Percentiles rank a stretch among this genome's conserved stretches.
Evolutionary conservation across 768 basidiomycete genomes (phyloP).

Genomic region (Amanita thiersii): DNA sequence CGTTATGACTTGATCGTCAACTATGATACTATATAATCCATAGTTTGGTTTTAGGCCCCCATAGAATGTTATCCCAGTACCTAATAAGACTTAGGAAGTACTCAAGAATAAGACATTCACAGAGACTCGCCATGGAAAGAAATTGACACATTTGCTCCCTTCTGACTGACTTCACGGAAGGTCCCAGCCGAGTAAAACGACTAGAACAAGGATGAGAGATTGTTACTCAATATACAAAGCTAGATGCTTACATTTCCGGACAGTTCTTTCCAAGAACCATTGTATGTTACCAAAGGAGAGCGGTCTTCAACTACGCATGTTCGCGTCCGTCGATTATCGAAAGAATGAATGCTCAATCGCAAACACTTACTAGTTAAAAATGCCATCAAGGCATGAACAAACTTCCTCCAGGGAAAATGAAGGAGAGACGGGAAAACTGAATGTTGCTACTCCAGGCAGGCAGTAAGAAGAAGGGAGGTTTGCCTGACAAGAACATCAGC

Average conservation of each 20-base stretch:
- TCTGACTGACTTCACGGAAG: constrained; percentile 33
- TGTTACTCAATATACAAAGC: no score
- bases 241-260: no score
- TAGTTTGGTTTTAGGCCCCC: constrained; percentile 38
- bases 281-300: constrained; percentile 47
- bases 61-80: constrained; percentile 45
- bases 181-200: constrained; percentile 37
- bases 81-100: constrained; percentile 16
- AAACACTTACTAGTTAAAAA: no score
- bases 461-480: no score
- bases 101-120: neutral
- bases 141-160: constrained; percentile 42
- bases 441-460: no score
- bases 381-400: no score
- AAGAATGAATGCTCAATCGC: no score
- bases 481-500: no score
- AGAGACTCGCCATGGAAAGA: constrained; percentile 36
- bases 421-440: no score
- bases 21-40: constrained; percentile 34
- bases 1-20: constrained; percentile 32
- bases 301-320: constrained; percentile 57
- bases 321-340: no score
- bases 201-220: neutral
- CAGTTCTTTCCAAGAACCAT: no score
- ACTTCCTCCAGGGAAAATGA: no score